Percentiles rank a stretch among this genome's conserved stretches.
phyloP scores from a whole-genome alignment of 352 stramenopile genomes.

The Saprolegnia diclina region DNA sequence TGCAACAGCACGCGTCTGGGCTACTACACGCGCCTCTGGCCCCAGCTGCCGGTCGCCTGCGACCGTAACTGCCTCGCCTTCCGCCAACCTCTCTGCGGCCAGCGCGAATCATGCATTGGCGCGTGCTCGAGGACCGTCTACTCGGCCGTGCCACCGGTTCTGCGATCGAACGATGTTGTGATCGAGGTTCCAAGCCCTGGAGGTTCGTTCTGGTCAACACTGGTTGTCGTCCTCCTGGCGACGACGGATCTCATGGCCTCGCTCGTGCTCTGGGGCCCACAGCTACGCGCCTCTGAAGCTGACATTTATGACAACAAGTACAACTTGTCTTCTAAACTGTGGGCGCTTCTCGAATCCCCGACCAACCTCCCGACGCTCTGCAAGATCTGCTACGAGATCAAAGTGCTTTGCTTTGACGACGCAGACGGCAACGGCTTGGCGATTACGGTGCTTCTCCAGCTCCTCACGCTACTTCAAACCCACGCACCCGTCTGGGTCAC shows the following conservation, averaged over 20 bases:
- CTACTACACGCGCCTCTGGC: background rate
- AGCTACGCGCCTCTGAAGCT: background rate
- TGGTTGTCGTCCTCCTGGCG: conserved; percentile 13
- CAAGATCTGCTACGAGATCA: conserved; percentile 17
- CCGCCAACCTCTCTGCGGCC: background rate
- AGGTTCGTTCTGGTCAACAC: conserved; percentile 19
- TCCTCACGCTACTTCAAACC: background rate
- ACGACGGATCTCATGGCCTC: conserved; percentile 8
- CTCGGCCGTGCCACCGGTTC: no score
- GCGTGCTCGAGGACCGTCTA: background rate
- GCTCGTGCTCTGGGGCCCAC: background rate
- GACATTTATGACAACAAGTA: conserved; percentile 22
- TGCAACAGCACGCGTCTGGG: background rate
- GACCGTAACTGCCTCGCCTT: background rate
- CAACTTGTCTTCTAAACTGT: background rate
- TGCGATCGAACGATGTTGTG: no score
- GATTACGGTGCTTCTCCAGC: conserved; percentile 12
- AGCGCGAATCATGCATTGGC: background rate
- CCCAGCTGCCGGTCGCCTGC: background rate
- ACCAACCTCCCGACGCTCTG: background rate
- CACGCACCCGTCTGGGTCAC: background rate
- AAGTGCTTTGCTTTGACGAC: conserved; percentile 16
- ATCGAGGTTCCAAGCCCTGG: no score
- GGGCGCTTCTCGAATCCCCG: conserved; percentile 10
- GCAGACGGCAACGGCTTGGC: conserved; percentile 15